Conservation (phyloP, 495 filamentous ascomycete genomes). For the Sabuloglossum arenarium region DNA sequence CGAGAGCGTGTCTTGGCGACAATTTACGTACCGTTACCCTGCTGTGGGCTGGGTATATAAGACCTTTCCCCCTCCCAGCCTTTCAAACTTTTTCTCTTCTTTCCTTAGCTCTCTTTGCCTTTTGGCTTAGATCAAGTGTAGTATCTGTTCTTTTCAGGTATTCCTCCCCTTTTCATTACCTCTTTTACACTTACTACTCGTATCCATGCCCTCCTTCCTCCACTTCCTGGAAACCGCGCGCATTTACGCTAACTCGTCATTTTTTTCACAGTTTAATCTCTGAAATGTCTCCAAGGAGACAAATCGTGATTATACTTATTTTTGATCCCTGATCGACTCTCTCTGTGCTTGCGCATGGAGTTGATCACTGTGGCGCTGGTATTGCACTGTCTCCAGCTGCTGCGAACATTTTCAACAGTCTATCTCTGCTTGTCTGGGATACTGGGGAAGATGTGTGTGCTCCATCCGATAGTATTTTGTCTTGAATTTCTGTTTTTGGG, state of each 20-base stretch:
- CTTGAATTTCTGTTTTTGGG: no score
- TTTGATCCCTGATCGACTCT: constrained; percentile 27
- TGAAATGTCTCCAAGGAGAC: constrained; percentile 25
- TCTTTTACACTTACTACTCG: background rate
- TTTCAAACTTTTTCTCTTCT: constrained; percentile 16
- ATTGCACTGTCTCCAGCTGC: constrained; percentile 75
- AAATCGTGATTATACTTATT: constrained; percentile 19
- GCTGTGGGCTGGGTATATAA: constrained; percentile 4
- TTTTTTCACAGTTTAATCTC: constrained; percentile 46
- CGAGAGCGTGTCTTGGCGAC: background rate
- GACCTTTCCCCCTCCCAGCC: constrained; percentile 20
- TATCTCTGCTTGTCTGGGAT: constrained; percentile 3
- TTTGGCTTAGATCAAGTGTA: constrained; percentile 97
- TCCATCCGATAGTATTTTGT: no score
- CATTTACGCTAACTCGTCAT: background rate
- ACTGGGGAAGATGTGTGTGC: background rate
- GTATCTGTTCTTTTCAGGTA: constrained; percentile 94
- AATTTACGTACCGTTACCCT: background rate
- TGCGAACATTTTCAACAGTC: constrained; percentile 41
- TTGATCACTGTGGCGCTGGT: constrained; percentile 60
- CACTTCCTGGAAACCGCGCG: no score
- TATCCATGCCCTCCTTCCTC: no score
- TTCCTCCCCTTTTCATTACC: background rate
- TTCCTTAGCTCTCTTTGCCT: constrained; percentile 25
- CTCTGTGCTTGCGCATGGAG: constrained; percentile 73